Conservation (phyloP, 345 rosid genomes). For the Citrus medica region DNA sequence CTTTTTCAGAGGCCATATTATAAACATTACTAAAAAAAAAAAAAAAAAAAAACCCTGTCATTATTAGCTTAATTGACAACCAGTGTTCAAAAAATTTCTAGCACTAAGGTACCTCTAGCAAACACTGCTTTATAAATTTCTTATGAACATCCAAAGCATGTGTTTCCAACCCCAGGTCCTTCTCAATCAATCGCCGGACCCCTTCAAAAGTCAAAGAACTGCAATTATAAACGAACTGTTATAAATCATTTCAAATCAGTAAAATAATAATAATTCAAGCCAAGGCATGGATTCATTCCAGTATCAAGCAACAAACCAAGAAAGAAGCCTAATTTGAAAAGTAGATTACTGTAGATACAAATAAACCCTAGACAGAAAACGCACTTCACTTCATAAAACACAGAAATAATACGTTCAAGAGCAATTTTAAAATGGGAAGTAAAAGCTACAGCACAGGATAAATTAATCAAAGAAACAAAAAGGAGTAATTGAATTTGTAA, state of each 20-base stretch:
- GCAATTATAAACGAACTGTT: conserved; percentile 12
- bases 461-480: not conserved
- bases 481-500: not conserved
- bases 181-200: conserved; percentile 80
- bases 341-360: not conserved
- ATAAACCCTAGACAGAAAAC: not conserved
- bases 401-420: not conserved
- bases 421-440: not conserved
- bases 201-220: conserved; percentile 80
- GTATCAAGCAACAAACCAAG: not conserved
- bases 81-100: not conserved
- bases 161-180: conserved; percentile 65
- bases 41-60: not conserved
- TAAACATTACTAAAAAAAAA: not conserved
- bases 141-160: conserved; percentile 73
- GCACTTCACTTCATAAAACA: not conserved
- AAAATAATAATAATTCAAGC: not conserved
- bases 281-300: not conserved
- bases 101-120: conserved; percentile 42
- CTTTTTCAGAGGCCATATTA: not conserved
- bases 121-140: conserved; percentile 61
- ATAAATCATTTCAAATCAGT: not conserved
- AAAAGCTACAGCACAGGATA: not conserved
- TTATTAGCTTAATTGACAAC: not conserved
- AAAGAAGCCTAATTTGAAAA: not conserved